Evolutionary conservation across 306 rosid species (phyloP), one percentile per base, ranked within the genome.

Genomic region (Ceratonia siliqua): DNA sequence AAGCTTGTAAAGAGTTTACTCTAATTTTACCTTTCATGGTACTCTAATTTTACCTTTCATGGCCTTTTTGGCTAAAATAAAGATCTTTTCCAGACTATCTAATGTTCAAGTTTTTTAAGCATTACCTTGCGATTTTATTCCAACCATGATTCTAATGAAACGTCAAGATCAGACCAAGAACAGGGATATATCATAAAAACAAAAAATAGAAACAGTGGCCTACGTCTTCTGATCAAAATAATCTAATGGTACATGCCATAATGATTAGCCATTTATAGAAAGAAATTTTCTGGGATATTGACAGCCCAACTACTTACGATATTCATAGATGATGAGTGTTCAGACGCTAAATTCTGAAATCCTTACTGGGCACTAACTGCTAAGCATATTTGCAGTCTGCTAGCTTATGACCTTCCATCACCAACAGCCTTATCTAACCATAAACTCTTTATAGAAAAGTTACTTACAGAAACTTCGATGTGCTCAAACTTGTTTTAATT

Each of bases 271-370:
- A 53, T 43, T 68, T 2, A 36, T 33, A 35, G 78, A 68, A 48
- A 68, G 50, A 30, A 77, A 65, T 57, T 6, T 33, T 70, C 20
- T 15, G 27, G 80, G 58, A 66, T 14, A 72, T 25, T 75, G 75
- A 66, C 74, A 57, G 2, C 55, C 17, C n/a, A 58, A 64, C 57
- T 9, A 41, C 33, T 52, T 36, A 35, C 14, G 21, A 43, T 54
- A 17, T 69, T 64, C 49, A 79, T 64, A 73, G 28, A 43, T 71
- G 10, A 62, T 18, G 70, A 30, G 39, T 28, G 18, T 49, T 36
- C 28, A 7, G 8, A 38, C 41, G 70, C 35, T 27, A 25, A 8
- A 62, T 52, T 21, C 12, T 22, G 82, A 71, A 70, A 43, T 53
- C 22, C 22, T 5, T 28, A 24, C 15, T 70, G 59, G 52, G 15